phyloP scores from a whole-genome alignment of 2,329 filamentous ascomycete species.

The Talaromyces sp. region DNA sequence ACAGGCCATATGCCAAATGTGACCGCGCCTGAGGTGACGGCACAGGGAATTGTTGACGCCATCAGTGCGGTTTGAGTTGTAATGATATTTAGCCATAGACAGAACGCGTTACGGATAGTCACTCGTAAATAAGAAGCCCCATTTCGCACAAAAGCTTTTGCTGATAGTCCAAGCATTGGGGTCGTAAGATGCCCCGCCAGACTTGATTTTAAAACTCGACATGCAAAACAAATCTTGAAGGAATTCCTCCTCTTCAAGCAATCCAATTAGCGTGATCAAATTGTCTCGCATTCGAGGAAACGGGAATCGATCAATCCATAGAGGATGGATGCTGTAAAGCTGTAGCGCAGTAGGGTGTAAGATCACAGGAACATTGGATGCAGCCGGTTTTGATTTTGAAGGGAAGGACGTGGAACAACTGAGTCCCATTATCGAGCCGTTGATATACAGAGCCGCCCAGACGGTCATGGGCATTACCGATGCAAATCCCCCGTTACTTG shows the following conservation, averaged over 20 bases:
- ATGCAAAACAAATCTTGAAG: slow-evolving; percentile 27
- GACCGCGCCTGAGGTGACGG: slow-evolving; percentile 17
- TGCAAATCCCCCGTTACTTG: background rate
- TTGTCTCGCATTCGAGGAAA: slow-evolving; percentile 34
- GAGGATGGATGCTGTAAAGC: slow-evolving; percentile 24
- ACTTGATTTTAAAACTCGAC: slow-evolving; percentile 27
- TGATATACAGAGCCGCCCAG: slow-evolving; percentile 25
- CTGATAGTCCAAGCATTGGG: slow-evolving; percentile 29
- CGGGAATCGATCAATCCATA: slow-evolving; percentile 34
- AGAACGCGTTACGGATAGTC: background rate
- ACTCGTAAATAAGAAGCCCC: slow-evolving; percentile 26
- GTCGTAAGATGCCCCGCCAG: slow-evolving; percentile 25
- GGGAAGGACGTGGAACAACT: slow-evolving; percentile 20
- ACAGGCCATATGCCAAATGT: slow-evolving; percentile 25
- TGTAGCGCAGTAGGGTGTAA: slow-evolving; percentile 30
- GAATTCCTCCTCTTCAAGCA: slow-evolving; percentile 32
- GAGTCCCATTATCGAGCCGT: slow-evolving; percentile 25
- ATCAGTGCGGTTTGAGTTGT: background rate
- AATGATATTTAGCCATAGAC: background rate
- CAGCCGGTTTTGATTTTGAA: slow-evolving; percentile 18
- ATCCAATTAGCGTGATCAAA: slow-evolving; percentile 22
- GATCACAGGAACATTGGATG: slow-evolving; percentile 14
- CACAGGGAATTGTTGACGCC: slow-evolving; percentile 11
- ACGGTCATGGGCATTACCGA: slow-evolving; percentile 16
- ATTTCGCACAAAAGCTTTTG: slow-evolving; percentile 28